phyloP scores from a whole-genome alignment of 2,329 filamentous ascomycete genomes.

The Calonectria pauciramosa region DNA sequence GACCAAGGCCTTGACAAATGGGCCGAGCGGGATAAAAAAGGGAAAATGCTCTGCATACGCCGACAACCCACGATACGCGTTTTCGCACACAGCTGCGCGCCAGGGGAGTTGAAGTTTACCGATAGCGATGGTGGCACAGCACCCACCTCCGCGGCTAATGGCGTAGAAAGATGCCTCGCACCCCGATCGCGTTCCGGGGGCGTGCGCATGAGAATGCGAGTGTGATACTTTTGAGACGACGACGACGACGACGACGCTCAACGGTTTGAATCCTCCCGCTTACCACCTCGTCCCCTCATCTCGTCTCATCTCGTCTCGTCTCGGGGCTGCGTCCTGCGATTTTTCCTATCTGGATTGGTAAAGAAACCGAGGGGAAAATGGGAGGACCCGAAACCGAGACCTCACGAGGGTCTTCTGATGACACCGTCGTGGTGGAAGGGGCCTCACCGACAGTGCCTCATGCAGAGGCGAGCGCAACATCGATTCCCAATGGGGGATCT shows the following conservation, averaged over 20 bases:
- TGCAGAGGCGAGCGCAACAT: not conserved
- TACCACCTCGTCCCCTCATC: not conserved
- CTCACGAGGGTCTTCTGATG: constrained; percentile 5
- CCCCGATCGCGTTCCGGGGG: not conserved
- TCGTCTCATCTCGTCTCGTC: too few relatives aligned
- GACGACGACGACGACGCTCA: not conserved
- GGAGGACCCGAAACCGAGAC: not conserved
- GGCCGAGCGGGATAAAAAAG: constrained; percentile 18
- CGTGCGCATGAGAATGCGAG: not conserved
- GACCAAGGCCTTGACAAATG: constrained; percentile 8
- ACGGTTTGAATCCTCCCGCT: not conserved
- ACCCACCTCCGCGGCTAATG: not conserved
- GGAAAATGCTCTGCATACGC: not conserved
- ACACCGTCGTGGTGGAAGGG: not conserved
- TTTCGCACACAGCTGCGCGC: too few relatives aligned
- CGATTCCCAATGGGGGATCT: constrained; percentile 31
- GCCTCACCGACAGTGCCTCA: not conserved
- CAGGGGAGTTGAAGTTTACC: not conserved
- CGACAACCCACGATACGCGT: not conserved
- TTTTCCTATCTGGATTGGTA: not conserved
- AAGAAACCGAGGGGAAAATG: not conserved
- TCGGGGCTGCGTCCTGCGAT: not conserved
- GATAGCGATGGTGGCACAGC: not conserved
- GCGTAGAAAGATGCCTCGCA: not conserved
- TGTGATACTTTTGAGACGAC: not conserved